Evolutionary conservation across 441 rosid species (phyloP).

Genomic region (Populus hybrid): DNA sequence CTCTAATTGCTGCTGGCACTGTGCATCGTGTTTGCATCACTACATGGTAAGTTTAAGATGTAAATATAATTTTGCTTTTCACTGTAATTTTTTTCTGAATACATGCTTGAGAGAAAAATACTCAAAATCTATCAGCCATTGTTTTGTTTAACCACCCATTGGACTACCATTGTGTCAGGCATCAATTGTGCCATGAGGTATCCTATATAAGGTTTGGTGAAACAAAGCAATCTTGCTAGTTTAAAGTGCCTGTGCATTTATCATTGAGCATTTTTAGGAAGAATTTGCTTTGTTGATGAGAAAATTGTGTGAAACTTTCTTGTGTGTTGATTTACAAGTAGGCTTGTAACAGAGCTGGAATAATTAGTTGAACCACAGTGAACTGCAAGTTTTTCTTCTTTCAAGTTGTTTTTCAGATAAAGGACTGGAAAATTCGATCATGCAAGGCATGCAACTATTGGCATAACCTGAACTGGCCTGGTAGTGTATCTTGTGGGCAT

Average conservation of each 20-base stretch:
- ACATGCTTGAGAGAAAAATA: neutral
- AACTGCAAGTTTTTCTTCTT: neutral
- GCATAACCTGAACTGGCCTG: neutral
- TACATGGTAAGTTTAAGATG: constrained; percentile 55
- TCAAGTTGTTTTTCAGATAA: neutral
- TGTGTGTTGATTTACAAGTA: neutral
- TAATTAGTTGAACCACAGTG: neutral
- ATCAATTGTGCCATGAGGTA: neutral
- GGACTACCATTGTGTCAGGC: neutral
- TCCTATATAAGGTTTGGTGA: neutral
- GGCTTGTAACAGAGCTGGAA: neutral
- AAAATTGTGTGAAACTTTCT: neutral
- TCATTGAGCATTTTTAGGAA: neutral
- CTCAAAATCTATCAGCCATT: neutral
- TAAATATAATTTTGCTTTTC: neutral
- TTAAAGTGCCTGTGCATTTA: neutral
- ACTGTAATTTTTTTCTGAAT: neutral
- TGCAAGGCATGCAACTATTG: neutral
- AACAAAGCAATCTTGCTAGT: neutral
- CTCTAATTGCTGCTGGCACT: constrained; percentile 74
- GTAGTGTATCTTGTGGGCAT: neutral
- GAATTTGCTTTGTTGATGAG: neutral
- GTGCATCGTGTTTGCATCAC: constrained; percentile 86
- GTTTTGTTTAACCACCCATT: neutral
- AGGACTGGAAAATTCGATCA: neutral